phyloP scores from a whole-genome alignment of 2,329 filamentous ascomycete species.

The Colletotrichum tofieldiae region DNA sequence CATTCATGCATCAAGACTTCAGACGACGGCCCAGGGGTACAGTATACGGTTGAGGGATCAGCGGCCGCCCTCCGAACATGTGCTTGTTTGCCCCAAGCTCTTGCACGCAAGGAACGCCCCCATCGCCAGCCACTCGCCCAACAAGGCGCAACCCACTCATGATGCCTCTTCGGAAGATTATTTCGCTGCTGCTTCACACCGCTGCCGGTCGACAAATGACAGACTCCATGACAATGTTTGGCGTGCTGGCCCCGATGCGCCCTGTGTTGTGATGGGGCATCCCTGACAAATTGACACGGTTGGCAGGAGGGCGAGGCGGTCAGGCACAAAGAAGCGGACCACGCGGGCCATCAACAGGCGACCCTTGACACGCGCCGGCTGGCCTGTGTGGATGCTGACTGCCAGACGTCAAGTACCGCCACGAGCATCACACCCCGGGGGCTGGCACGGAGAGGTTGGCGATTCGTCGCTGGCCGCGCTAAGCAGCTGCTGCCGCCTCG shows the following conservation, averaged over 20 bases:
- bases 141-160: constrained; percentile 25
- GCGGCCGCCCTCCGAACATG: background rate
- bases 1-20: constrained; percentile 15
- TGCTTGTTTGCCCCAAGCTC: background rate
- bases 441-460: background rate
- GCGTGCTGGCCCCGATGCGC: constrained; percentile 17
- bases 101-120: background rate
- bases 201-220: constrained; percentile 32
- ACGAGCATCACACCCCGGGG: background rate
- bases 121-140: constrained; percentile 19
- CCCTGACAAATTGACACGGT: constrained; percentile 33
- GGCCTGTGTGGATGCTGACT: constrained; percentile 17
- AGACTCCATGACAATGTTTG: constrained; percentile 28
- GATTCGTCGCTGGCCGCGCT: constrained; percentile 18
- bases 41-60: background rate
- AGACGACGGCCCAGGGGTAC: background rate
- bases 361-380: constrained; percentile 23
- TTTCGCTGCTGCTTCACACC: constrained; percentile 32
- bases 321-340: constrained; percentile 30
- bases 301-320: constrained; percentile 29
- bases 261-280: constrained; percentile 22
- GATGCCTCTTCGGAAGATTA: constrained; percentile 33
- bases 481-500: constrained; percentile 22
- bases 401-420: constrained; percentile 20
- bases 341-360: constrained; percentile 25